Base-by-base conservation (phyloP, 148 eudicot species). In the Salicornia ramosissima region DNA sequence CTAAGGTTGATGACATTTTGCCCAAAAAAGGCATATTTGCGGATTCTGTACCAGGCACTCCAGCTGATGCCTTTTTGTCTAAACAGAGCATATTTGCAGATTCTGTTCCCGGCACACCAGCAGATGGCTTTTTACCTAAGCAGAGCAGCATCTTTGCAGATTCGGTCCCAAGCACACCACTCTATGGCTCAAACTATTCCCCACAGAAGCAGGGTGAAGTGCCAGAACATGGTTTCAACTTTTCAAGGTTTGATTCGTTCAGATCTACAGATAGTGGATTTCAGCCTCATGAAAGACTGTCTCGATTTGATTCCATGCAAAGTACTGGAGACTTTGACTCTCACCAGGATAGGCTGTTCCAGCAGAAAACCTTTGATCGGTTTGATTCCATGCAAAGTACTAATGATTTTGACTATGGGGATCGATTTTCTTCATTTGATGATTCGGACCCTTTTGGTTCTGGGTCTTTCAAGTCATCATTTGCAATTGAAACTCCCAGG, bases 231-330 rank as follows among this genome's bases (percentile, higher is more conserved):
- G 84, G 34, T 84, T 84, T 74, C 77, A 90, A 71, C 85, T 84
- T 90, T 75, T 91, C 97, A 6, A 85, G 97, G 79, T 91, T 88
- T 69, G 97, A 91, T 76, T 87, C 97, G 57, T 90, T 90, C 81
- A 83, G 77, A 69, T 79, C 84, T 73, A 52, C 77, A 8, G 97
- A 89, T 50, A 73, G 87, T 72, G 85, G 95, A 63, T 88, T 79
- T 80, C 86, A 68, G 50, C 77, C 84, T 52, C 86, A 84, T 10
- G 96, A 85, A 25, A 77, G 76, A 64, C 65, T 88, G 2, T 68
- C 96, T 28, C 85, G 96, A 63, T 88, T 88, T 72, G 97, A 90
- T 81, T 90, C 97, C 31, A 83, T 83, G 77, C 78, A 80, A 42
- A 86, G 90, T 71, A 81, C 78, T 36, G 76, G 71, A 65, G 97